Base-by-base conservation (phyloP, 495 filamentous ascomycete genomes). In the Penicillium argentinense region DNA sequence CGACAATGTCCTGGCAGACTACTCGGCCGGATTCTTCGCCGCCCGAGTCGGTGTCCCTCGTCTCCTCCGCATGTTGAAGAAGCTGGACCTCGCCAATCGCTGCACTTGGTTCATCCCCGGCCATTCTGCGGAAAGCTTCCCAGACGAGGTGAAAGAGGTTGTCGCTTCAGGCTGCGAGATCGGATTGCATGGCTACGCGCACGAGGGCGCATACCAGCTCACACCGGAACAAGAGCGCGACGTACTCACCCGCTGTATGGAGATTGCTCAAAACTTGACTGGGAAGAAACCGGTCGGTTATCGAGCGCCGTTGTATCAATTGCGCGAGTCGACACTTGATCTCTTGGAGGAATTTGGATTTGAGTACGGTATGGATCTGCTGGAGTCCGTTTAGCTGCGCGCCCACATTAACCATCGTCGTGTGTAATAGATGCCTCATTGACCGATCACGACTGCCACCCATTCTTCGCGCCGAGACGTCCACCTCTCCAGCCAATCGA, bases 81-180 rank as follows among this genome's bases (percentile, higher is more conserved):
- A 79, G 51, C 69, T 76, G 29, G 56, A 56, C 8, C 71, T 84
- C 26, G 61, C 74, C 4, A 64, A 78, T 4, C 73, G 74, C 22
- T 68, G 79, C 13, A 82, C 81, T 3, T 85, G 82, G 82, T 84
- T 83, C 51, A 74, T 85, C 16, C 82, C 82, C 0, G 81, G 82
- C 6, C 81, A 85, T 58, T 80, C 77, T 1, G 70, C 79, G 42
- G 82, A 85, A 48, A 80, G 71, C 11, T 85, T 84, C 56, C 80
- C 78, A 0, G 63, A 71, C 1, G 68, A 78, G 45, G 74, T 76
- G 3, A 66, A 71, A 24, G 63, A 67, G 17, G 79, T 85, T 26
- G 64, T 83, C 3, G 71, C 77, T 0, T 73, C 72, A 17, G 79
- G 80, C 3, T 71, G 67, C n/a, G 81, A 85, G 52, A 74, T 84